These are phyloP conservation scores for Lichtheimia hyalospora DNA, from an alignment of 371 early-diverging fungal genomes.

Conservation along the genomic window DNA sequence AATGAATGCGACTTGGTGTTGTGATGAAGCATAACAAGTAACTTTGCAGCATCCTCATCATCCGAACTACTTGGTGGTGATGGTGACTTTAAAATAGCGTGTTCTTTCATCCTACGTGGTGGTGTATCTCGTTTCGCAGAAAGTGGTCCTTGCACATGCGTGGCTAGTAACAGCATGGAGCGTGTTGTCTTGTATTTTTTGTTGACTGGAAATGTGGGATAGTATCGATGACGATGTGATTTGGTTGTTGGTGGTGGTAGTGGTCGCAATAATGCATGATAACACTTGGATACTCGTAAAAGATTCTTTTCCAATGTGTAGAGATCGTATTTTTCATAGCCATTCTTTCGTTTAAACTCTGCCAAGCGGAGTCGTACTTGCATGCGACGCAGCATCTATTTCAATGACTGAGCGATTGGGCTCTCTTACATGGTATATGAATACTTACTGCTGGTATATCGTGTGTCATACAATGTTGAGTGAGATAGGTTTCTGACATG, in stretches of 20 bases:
- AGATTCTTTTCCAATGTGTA: slow-evolving; percentile 25
- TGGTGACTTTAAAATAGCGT: slow-evolving; percentile 1
- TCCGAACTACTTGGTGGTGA: slow-evolving; percentile 18
- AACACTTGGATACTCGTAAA: slow-evolving; percentile 5
- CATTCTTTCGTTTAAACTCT: slow-evolving; percentile 31
- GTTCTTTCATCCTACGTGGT: slow-evolving; percentile 11
- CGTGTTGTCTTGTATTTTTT: slow-evolving; percentile 4
- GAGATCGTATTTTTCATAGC: slow-evolving; percentile 30
- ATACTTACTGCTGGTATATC: too few relatives aligned
- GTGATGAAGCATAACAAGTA: slow-evolving; percentile 40
- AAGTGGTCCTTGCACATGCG: slow-evolving; percentile 17
- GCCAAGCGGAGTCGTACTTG: slow-evolving; percentile 27
- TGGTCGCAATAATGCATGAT: neutral
- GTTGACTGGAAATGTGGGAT: slow-evolving; percentile 23
- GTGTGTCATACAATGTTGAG: neutral
- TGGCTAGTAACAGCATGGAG: slow-evolving; percentile 6
- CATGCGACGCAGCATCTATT: slow-evolving; percentile 23
- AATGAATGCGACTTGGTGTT: neutral
- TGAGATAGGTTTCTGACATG: neutral
- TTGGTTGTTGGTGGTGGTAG: slow-evolving; percentile 7
- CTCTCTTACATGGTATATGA: too few relatives aligned
- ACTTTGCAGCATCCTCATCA: slow-evolving; percentile 42
- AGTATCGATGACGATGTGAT: slow-evolving; percentile 29
- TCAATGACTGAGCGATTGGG: neutral
- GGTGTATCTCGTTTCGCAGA: slow-evolving; percentile 38